Conservation (phyloP, 2,329 filamentous ascomycete species). For the Curvularia sp. region DNA sequence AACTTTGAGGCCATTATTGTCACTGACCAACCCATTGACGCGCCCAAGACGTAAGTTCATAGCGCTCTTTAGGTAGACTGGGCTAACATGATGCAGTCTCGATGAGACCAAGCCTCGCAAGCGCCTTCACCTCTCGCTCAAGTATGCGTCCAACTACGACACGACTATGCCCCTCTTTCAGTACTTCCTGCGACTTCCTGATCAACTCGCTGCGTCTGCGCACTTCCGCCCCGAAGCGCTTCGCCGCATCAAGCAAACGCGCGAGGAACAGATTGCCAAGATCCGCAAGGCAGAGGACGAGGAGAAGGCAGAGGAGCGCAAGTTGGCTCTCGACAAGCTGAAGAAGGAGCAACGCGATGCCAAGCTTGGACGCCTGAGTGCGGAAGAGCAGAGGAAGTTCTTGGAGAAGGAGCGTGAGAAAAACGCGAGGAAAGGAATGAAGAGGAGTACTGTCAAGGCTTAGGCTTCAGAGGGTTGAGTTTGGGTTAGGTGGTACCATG, state of each 20-base stretch:
- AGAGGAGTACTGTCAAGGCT: constrained; percentile 66
- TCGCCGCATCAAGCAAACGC: constrained; percentile 80
- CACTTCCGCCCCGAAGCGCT: constrained; percentile 89
- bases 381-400: constrained; percentile 61
- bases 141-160: constrained; percentile 65
- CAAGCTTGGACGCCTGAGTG: constrained; percentile 75
- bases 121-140: constrained; percentile 78
- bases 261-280: constrained; percentile 80
- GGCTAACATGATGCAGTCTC: constrained; percentile 61
- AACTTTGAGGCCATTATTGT: constrained; percentile 85
- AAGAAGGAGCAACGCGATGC: constrained; percentile 78
- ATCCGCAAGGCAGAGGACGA: constrained; percentile 81
- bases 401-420: constrained; percentile 87
- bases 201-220: constrained; percentile 75
- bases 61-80: background rate
- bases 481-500: background rate
- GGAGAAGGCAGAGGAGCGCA: constrained; percentile 69
- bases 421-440: constrained; percentile 73
- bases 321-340: constrained; percentile 64
- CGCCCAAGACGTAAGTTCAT: constrained; percentile 77
- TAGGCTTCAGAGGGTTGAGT: constrained; percentile 13
- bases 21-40: constrained; percentile 86
- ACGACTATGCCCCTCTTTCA: constrained; percentile 78
- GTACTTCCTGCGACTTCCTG: constrained; percentile 84
- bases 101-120: constrained; percentile 86